These are phyloP conservation scores for Pinus taeda DNA, from an alignment of 75 land plant genomes.

Conservation along the genomic window DNA sequence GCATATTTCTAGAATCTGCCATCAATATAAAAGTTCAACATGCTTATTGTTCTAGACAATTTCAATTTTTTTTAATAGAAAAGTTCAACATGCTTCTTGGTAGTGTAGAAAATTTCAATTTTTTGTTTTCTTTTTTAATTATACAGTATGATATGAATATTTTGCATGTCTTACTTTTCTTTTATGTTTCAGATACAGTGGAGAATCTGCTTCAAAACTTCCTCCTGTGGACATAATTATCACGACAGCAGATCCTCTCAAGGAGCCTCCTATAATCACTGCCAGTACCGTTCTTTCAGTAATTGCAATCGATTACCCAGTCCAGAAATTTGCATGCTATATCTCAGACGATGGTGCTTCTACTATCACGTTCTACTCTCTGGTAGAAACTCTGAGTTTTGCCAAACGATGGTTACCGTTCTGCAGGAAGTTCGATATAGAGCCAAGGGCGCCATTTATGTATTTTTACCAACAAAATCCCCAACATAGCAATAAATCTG, in stretches of 20 bases:
- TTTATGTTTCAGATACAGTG: background rate
- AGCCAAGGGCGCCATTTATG: background rate
- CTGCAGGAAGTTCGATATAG: background rate
- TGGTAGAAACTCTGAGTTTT: background rate
- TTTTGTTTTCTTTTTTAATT: too few species aligned
- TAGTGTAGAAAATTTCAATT: too few species aligned
- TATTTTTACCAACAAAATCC: background rate
- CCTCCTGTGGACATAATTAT: conserved; percentile 1
- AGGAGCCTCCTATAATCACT: conserved; percentile 5
- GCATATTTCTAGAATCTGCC: too few species aligned
- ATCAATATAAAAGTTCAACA: too few species aligned
- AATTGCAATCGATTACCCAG: conserved; percentile 16
- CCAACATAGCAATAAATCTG: background rate
- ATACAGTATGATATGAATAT: too few species aligned
- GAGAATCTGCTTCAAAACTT: background rate
- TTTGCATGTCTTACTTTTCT: too few species aligned
- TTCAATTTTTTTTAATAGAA: too few species aligned
- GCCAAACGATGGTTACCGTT: conserved; percentile 11
- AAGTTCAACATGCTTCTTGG: too few species aligned
- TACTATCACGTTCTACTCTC: conserved; percentile 4
- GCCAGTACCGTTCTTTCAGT: conserved; percentile 8
- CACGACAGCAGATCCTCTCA: conserved; percentile 3
- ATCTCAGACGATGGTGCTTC: conserved; percentile 12
- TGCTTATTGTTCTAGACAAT: too few species aligned
- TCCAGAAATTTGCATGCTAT: conserved; percentile 17